Base-by-base conservation (phyloP, 2,329 filamentous ascomycete species). In the Ophiocordyceps camponoti-leonardi region DNA sequence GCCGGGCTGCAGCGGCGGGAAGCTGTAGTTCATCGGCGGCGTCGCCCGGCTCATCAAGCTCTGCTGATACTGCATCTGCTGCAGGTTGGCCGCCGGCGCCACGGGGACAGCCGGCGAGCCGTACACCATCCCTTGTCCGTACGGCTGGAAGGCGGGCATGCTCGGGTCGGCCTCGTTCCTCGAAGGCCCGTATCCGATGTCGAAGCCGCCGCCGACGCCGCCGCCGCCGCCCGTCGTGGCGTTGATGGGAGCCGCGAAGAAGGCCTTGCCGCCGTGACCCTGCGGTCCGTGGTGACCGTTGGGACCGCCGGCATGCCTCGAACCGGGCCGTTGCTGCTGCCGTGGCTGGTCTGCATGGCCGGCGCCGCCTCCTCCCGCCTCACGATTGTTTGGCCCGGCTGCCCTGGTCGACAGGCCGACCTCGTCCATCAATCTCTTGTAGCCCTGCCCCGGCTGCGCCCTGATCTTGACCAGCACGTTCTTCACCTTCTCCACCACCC, bases 341-440 rank as follows among this genome's bases (percentile, higher is more conserved):
- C n/a, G n/a, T n/a, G n/a, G 67, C 45, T 75, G 70, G 46, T 68
- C 68, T 35, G 62, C 57, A 19, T 64, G 61, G 47, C 66, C n/a
- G n/a, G n/a, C 63, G 51, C 62, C 63, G 48, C 65, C 62, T 46
- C 67, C 69, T 26, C 31, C 31, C 11, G 5, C 31, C 16, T 33
- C 31, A 16, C 31, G 31, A 40, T 69, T 66, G 45, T 58, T 62
- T 35, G 63, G 60, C 20, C 64, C 64, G 12, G 65, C 61, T 33
- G 64, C 75, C 41, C 79, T 67, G 26, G 78, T 82, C 6, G 90
- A 93, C 35, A 98, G 67, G 49, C 90, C 88, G 53, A 98, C 92
- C 61, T 98, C 92, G 56, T 98, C 92, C 92, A 98, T 98, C 49
- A 98, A 68, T 45, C 92, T 83, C 72, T 96, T 98, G 69, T 98